A percentile compares a stretch with the other conserved stretches of the same genome.
Conservation (phyloP, 176 grass and related monocot species). For the Carex parvula region DNA sequence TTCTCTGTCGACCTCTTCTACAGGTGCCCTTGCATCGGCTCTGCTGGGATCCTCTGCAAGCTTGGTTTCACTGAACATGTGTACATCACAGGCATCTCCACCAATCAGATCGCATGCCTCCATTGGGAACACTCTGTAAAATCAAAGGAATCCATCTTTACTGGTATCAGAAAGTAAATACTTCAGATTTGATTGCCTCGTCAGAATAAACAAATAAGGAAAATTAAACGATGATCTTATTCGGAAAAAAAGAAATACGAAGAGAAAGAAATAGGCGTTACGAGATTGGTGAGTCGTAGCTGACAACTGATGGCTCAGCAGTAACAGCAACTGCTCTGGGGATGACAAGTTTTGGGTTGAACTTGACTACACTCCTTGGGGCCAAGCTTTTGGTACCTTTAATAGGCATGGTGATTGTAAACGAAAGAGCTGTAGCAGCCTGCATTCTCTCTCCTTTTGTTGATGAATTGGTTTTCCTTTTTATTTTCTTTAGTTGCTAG, state of each 20-base stretch:
- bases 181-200: not conserved
- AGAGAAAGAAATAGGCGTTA: not conserved
- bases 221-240: not conserved
- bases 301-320: constrained; percentile 30
- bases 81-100: constrained; percentile 50
- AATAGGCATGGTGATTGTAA: constrained; percentile 16
- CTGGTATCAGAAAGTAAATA: constrained; percentile 2
- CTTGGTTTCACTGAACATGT: constrained; percentile 70
- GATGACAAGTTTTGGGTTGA: constrained; percentile 6
- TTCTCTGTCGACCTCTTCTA: constrained; percentile 58
- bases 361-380: constrained; percentile 10
- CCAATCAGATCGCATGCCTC: constrained; percentile 78
- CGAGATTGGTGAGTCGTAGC: constrained; percentile 56
- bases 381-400: constrained; percentile 19
- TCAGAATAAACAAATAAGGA: not conserved
- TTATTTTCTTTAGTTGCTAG: not conserved
- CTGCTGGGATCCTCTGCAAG: not conserved
- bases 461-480: not conserved
- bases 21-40: not conserved
- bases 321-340: constrained; percentile 1
- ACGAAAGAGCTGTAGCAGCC: constrained; percentile 32
- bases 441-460: constrained; percentile 37
- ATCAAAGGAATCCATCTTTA: not conserved
- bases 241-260: not conserved
- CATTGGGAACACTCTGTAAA: constrained; percentile 73